Conservation (phyloP, 306 rosid genomes). For the Alnus glutinosa region DNA sequence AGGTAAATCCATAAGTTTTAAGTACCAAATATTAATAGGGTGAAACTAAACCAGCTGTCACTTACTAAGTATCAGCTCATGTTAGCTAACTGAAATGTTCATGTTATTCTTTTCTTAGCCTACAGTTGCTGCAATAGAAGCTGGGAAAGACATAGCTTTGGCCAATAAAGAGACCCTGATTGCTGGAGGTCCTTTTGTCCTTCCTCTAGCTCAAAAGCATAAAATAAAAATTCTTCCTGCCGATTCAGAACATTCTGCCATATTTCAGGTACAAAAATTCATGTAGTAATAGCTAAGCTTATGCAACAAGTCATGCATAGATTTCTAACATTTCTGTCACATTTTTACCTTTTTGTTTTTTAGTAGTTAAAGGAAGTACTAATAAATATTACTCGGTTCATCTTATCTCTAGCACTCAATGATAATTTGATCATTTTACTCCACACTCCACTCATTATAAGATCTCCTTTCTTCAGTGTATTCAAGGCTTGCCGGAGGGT, state of each 20-base stretch:
- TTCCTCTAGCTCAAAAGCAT: slow-evolving; percentile 96
- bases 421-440: slow-evolving; percentile 17
- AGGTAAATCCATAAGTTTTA: slow-evolving; percentile 50
- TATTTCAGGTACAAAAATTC: slow-evolving; percentile 74
- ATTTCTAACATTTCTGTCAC: slow-evolving; percentile 10
- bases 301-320: slow-evolving; percentile 13
- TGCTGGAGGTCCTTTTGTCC: slow-evolving; percentile 99
- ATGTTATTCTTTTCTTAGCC: slow-evolving; percentile 62
- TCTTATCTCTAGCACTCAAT: slow-evolving; percentile 10
- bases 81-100: slow-evolving; percentile 35
- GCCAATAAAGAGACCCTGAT: slow-evolving; percentile 97
- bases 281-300: background rate
- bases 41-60: background rate
- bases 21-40: background rate
- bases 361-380: background rate
- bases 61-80: slow-evolving; percentile 15
- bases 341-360: background rate
- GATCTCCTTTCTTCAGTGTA: slow-evolving; percentile 64
- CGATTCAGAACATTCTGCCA: slow-evolving; percentile 98
- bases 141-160: slow-evolving; percentile 98
- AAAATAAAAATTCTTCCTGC: slow-evolving; percentile 96
- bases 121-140: slow-evolving; percentile 98
- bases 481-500: slow-evolving; percentile 90
- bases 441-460: slow-evolving; percentile 6
- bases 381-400: background rate